Base-by-base conservation (phyloP, 2,329 filamentous ascomycete genomes). In the Tolypocladium ophioglossoides region DNA sequence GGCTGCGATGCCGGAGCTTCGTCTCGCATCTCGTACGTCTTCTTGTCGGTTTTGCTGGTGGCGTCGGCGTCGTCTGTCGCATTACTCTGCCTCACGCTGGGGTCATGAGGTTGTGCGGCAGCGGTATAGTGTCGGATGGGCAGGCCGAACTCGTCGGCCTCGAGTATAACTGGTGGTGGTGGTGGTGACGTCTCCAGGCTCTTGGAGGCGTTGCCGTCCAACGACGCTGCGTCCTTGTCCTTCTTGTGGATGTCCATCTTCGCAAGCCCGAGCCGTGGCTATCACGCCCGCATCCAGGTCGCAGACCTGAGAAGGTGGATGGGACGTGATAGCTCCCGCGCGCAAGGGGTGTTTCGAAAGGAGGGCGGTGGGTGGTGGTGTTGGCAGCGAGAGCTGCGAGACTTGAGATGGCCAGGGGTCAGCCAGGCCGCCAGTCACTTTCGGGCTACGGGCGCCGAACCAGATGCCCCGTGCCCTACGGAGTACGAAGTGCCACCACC, bases 61-160 rank as follows among this genome's bases (percentile, higher is more conserved):
- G 27, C 40, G 32, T 38, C 27, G n/a, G 18, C 32, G 12, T 37
- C 20, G 20, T 50, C 16, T 5, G 22, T 34, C 38, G 44, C 53
- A 24, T 27, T 11, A 14, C 37, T 48, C 39, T 34, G 30, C 37
- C 27, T 48, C 47, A 39, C 10, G 32, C 41, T 35, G 32, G 52
- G 20, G 12, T 58, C 40, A n/a, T 64, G 34, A 58, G 61, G 55
- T 51, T 54, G 57, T 41, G 62, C 59, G 32, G 71, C 67, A 53
- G 66, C 70, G 62, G 68, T 62, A 62, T 67, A 76, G 61, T 75
- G 79, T 65, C 74, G 76, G 57, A 86, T 78, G 20, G 85, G 85
- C 58, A 89, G 71, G 51, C 86, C 86, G 66, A 89, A 89, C 60
- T 89, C 86, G 67, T 89, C 86, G 56, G 83, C 71, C 63, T 85